These are phyloP conservation scores for Ascochyta koolunga DNA, from an alignment of 2,329 filamentous ascomycete species.

Conservation along the genomic window DNA sequence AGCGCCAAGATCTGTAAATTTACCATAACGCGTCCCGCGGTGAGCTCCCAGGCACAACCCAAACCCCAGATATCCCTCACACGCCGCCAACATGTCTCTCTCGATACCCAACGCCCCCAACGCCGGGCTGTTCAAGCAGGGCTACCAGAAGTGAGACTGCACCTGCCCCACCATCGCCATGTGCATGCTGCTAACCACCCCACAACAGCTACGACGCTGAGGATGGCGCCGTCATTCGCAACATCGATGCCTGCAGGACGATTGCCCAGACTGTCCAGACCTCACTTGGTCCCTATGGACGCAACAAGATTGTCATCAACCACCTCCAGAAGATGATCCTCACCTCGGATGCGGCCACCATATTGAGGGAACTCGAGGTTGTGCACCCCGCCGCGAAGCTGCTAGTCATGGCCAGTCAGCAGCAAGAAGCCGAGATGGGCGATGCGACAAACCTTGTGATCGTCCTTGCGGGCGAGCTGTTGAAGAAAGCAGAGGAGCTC, in stretches of 20 bases:
- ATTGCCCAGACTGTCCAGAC: slow-evolving; percentile 97
- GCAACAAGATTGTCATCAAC: slow-evolving; percentile 99
- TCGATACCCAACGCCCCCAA: slow-evolving; percentile 95
- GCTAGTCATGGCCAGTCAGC: slow-evolving; percentile 97
- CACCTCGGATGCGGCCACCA: slow-evolving; percentile 96
- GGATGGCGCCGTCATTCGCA: slow-evolving; percentile 97
- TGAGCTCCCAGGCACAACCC: slow-evolving; percentile 36
- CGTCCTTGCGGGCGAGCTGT: slow-evolving; percentile 88
- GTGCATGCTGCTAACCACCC: slow-evolving; percentile 42
- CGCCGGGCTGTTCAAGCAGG: slow-evolving; percentile 89
- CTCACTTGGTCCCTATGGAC: slow-evolving; percentile 93
- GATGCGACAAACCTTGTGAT: slow-evolving; percentile 98
- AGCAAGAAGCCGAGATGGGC: slow-evolving; percentile 99
- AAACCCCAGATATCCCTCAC: slow-evolving; percentile 40
- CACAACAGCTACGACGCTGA: slow-evolving; percentile 88
- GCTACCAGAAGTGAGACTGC: slow-evolving; percentile 84
- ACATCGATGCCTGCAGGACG: slow-evolving; percentile 97
- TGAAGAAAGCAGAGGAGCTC: slow-evolving; percentile 96
- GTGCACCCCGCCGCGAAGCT: slow-evolving; percentile 98
- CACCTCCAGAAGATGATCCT: slow-evolving; percentile 99
- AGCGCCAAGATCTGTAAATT: slow-evolving; percentile 14
- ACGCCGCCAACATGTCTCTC: slow-evolving; percentile 76
- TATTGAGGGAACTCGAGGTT: slow-evolving; percentile 95
- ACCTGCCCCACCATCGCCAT: slow-evolving; percentile 24
- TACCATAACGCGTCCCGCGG: slow-evolving; percentile 39